Evolutionary conservation across 192 early-diverging fungal species (phyloP), one percentile per base, ranked within the genome.

Genomic region (Paraglomus brasilianum): DNA sequence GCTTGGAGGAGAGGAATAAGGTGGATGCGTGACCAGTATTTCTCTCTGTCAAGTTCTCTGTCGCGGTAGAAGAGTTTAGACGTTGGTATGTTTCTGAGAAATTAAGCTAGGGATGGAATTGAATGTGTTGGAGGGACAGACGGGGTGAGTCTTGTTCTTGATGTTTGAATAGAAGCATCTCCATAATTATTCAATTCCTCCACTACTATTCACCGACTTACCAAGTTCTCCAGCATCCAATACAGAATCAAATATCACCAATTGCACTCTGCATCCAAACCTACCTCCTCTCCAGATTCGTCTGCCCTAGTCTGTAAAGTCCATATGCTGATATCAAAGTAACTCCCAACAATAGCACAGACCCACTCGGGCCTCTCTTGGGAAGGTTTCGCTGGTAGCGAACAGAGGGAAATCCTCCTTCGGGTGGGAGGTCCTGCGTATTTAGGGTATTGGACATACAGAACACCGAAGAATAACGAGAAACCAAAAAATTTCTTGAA

Each of bases 11-110:
- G 66, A 3, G 97, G 97, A 17, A 93, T 81, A 17, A 98, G 81
- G 83, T 95, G 83, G 70, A 98, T 93, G 50, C 97, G 88, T 57
- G 88, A 78, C 97, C 97, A 98, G 11, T 88, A 82, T 70, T 96
- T 93, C 78, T 97, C 95, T 66, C 97, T 88, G 45, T 90, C 85
- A 24, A 95, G 80, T 72, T 98, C 96, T 53, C 95, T 93, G 21
- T 30, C 21, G 11, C 0, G 15, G 0, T 57, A 55, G n/a, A 72
- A 40, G 4, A 50, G 36, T 65, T 21, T n/a, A 17, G 9, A 1
- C 15, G 19, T 24, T 42, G 10, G 5, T 15, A 10, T 17, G 30
- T 10, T n/a, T n/a, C n/a, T n/a, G n/a, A n/a, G n/a, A n/a, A n/a
- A n/a, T n/a, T n/a, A n/a, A 22, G 53, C n/a, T 69, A 24, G 30